These are phyloP conservation scores for Dipodascopsis uninucleata DNA, from an alignment of 805 yeast species.

Conservation along the genomic window DNA sequence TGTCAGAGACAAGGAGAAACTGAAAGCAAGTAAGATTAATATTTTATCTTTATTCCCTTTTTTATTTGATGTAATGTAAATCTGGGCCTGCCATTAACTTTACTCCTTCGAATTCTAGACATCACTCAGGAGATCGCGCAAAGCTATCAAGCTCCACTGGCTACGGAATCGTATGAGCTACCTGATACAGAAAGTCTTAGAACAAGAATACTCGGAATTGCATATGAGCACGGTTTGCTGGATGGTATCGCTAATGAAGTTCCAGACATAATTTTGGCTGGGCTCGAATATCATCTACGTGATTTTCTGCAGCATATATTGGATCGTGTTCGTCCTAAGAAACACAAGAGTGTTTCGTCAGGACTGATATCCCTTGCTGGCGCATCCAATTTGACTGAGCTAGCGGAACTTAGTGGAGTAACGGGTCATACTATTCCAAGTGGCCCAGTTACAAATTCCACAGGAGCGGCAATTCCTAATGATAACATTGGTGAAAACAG, in stretches of 20 bases:
- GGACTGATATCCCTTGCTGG: no score
- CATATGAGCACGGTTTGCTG: slow-evolving; percentile 84
- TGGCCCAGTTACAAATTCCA: no score
- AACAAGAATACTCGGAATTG: slow-evolving; percentile 69
- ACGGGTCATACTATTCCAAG: no score
- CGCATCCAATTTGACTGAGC: no score
- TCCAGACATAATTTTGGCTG: slow-evolving; percentile 72
- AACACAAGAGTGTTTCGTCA: slow-evolving; percentile 43
- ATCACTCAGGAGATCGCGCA: slow-evolving; percentile 93
- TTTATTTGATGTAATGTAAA: background rate
- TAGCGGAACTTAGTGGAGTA: no score
- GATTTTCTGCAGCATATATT: slow-evolving; percentile 69
- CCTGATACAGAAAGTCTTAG: slow-evolving; percentile 74
- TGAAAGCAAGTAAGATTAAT: slow-evolving; percentile 18
- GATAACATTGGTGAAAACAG: no score
- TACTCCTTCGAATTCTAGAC: slow-evolving; percentile 34
- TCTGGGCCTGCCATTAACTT: no score
- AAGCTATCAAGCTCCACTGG: slow-evolving; percentile 76
- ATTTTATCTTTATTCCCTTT: background rate
- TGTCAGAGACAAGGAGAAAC: slow-evolving; percentile 40
- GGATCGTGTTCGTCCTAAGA: slow-evolving; percentile 64
- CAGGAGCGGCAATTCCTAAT: no score
- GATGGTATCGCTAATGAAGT: slow-evolving; percentile 76
- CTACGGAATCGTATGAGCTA: slow-evolving; percentile 71
- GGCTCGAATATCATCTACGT: slow-evolving; percentile 76